Evolutionary conservation across 2,329 filamentous ascomycete species (phyloP).

Genomic region (Rosellinia necatrix): DNA sequence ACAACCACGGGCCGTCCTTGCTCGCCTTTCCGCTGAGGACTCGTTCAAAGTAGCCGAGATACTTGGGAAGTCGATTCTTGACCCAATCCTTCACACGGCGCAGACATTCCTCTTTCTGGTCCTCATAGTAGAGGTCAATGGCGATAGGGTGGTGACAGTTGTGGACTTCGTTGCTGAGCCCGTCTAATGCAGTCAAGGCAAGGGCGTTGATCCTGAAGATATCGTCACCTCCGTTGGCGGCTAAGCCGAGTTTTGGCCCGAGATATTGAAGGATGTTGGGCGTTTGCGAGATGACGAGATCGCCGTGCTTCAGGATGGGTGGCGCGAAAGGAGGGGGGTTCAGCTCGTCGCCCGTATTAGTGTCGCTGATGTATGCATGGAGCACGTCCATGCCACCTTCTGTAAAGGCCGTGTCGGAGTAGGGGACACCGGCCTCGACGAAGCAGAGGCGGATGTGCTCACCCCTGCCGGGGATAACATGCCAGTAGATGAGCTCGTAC

Average conservation of each 20-base stretch:
- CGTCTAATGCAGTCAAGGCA: conserved; percentile 70
- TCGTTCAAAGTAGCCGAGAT: conserved; percentile 70
- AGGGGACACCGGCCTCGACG: conserved; percentile 67
- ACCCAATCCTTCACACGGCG: conserved; percentile 61
- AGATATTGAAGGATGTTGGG: conserved; percentile 74
- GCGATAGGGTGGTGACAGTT: conserved; percentile 75
- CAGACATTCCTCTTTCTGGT: conserved; percentile 71
- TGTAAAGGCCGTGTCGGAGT: conserved; percentile 60
- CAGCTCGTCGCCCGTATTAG: conserved; percentile 50
- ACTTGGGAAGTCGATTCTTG: conserved; percentile 68
- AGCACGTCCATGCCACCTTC: conserved; percentile 1
- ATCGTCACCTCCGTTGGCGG: conserved; percentile 42
- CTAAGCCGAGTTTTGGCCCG: conserved; percentile 61
- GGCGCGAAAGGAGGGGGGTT: conserved; percentile 70
- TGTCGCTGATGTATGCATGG: conserved; percentile 44
- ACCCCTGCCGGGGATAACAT: conserved; percentile 69
- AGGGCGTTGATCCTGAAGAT: conserved; percentile 64
- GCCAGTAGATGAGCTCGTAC: conserved; percentile 72
- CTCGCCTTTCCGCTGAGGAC: conserved; percentile 60
- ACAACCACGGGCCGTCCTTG: conserved; percentile 63
- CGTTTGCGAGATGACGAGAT: conserved; percentile 67
- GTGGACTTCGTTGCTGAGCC: conserved; percentile 70
- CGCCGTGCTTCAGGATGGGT: conserved; percentile 66
- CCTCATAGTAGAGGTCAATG: conserved; percentile 65
- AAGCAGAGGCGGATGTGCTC: conserved; percentile 73